Conservation (phyloP, 306 rosid species). For the Cicer judaicum region DNA sequence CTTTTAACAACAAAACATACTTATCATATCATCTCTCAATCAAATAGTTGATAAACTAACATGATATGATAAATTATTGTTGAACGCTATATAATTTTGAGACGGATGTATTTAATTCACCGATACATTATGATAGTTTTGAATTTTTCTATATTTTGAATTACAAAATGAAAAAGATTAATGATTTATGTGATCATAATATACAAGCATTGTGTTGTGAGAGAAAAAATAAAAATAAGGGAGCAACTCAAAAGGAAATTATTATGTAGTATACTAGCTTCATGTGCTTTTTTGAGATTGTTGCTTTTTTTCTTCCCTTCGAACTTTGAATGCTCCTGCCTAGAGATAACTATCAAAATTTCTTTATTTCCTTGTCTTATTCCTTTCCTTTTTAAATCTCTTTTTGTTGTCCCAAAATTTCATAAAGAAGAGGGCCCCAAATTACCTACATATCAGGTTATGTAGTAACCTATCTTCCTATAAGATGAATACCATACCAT, state of each 20-base stretch:
- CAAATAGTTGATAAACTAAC: no score
- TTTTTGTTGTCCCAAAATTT: slow-evolving; percentile 20
- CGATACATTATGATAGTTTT: background rate
- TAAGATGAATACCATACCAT: background rate
- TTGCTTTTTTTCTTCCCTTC: slow-evolving; percentile 42
- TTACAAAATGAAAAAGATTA: slow-evolving; percentile 1
- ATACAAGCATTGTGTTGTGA: slow-evolving; percentile 16
- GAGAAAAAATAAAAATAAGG: slow-evolving; percentile 35
- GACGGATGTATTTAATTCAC: no score
- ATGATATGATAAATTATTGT: no score
- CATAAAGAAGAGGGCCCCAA: slow-evolving; percentile 34
- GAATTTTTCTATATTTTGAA: slow-evolving; percentile 8
- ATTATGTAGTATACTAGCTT: slow-evolving; percentile 45
- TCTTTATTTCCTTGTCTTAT: slow-evolving; percentile 28
- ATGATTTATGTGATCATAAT: background rate
- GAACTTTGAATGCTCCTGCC: slow-evolving; percentile 39
- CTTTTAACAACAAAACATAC: no score
- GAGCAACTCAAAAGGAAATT: slow-evolving; percentile 42
- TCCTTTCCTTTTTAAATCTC: slow-evolving; percentile 10
- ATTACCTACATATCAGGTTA: slow-evolving; percentile 38
- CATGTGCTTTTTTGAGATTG: slow-evolving; percentile 41
- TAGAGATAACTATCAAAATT: slow-evolving; percentile 30
- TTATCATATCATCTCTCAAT: no score
- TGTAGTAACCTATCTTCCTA: slow-evolving; percentile 15
- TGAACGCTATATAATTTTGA: no score